Conservation (phyloP, 352 stramenopile species). For the Phytophthora fragariae region DNA sequence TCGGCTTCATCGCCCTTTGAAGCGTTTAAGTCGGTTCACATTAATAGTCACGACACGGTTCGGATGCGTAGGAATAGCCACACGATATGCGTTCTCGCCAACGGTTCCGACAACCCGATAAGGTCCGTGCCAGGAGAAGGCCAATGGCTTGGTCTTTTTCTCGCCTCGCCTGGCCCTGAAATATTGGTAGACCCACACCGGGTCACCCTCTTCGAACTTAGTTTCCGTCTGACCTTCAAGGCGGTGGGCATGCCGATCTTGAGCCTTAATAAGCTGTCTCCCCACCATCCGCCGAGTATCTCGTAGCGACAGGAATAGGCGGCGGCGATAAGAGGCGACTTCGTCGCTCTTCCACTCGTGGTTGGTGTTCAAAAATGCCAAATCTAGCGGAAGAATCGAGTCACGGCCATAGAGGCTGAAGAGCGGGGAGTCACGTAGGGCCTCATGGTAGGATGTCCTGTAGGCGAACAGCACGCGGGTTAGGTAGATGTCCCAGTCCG, state of each 20-base stretch:
- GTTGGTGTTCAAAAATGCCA: too few species aligned
- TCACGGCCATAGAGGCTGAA: too few species aligned
- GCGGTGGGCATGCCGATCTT: neutral
- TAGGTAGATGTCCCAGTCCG: conserved; percentile 15
- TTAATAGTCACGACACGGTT: too few species aligned
- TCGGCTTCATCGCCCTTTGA: neutral
- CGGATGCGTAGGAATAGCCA: too few species aligned
- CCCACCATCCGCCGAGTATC: conserved; percentile 1
- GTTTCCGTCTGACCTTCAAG: neutral
- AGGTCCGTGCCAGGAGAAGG: too few species aligned
- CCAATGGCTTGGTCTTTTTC: too few species aligned
- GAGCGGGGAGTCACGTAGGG: conserved; percentile 5
- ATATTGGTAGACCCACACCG: neutral
- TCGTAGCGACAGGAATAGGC: neutral
- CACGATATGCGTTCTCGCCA: too few species aligned
- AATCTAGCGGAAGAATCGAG: too few species aligned
- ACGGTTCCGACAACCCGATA: too few species aligned
- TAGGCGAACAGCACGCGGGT: conserved; percentile 11
- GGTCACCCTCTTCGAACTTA: neutral
- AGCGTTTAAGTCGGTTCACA: neutral
- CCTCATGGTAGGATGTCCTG: conserved; percentile 3
- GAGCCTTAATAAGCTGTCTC: conserved; percentile 1
- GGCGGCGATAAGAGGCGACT: neutral
- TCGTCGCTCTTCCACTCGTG: too few species aligned
- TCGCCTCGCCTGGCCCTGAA: neutral